Base-by-base conservation (phyloP, 2,329 filamentous ascomycete species). In the Fusarium nygamai region DNA sequence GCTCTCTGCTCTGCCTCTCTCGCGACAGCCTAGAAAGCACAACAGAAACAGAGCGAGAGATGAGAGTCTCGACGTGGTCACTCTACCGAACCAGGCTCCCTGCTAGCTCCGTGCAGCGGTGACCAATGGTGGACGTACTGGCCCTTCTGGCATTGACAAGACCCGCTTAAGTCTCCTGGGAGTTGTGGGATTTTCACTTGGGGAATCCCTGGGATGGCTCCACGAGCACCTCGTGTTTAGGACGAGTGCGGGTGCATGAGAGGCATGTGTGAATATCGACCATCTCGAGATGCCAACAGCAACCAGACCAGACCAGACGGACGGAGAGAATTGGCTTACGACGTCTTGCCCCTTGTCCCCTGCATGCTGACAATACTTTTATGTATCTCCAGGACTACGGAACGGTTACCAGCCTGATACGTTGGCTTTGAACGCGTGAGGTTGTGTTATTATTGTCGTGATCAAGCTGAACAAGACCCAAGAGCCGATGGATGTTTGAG, bases 101-200 rank as follows among this genome's bases (percentile, higher is more conserved):
- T 76, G 77, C 75, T 80, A 81, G 80, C 79, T 79, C 77, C 79
- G 81, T 81, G 78, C 77, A 56, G 56, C 60, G 64, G 63, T 41
- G 72, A 62, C 80, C 80, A 82, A 82, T 82, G 72, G 75, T 44
- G 63, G 61, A 50, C 58, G 67, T 56, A 60, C 36, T 56, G 50
- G 36, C 66, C 58, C 73, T 71, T 74, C 64, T 73, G 66, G 71
- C 71, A 78, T 79, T 76, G 75, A 80, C 78, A 73, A 61, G 79
- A 80, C 78, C 74, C 75, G 74, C 78, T 67, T 67, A 71, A 73
- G 72, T 74, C 72, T 79, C 74, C 73, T 63, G 69, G 67, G 62
- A 72, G 66, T 61, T 67, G 65, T 75, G 58, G 69, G 69, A 75
- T 69, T 72, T 65, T 75, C 77, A 78, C 75, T 78, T 78, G 78